Conservation (phyloP, 495 filamentous ascomycete species). For the Hypoxylon perforatum region DNA sequence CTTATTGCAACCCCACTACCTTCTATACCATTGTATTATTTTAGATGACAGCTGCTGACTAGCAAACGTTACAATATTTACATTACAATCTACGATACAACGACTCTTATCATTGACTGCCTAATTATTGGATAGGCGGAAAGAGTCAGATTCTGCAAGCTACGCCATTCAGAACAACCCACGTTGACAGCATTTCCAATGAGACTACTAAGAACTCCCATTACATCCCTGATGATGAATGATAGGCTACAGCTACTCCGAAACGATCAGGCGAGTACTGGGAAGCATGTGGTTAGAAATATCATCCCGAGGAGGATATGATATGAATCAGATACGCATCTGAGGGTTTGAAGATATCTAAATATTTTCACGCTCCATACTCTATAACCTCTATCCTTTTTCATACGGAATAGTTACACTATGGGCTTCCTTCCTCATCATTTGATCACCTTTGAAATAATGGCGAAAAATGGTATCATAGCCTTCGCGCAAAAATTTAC, state of each 20-base stretch:
- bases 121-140: neutral
- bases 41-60: neutral
- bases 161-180: too few relatives aligned
- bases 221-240: conserved; percentile 31
- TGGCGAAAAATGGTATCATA: neutral
- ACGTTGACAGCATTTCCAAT: too few relatives aligned
- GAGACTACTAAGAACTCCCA: conserved; percentile 5
- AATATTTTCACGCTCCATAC: conserved; percentile 16
- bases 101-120: neutral
- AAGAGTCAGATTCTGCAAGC: conserved; percentile 3
- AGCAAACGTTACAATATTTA: neutral
- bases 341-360: conserved; percentile 9
- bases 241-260: neutral
- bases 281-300: conserved; percentile 4
- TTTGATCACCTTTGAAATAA: conserved; percentile 2
- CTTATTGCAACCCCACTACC: conserved; percentile 1
- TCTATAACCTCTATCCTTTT: conserved; percentile 24
- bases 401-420: conserved; percentile 24
- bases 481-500: conserved; percentile 36
- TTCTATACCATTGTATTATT: conserved; percentile 5
- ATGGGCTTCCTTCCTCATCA: conserved; percentile 6
- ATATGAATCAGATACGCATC: conserved; percentile 11
- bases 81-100: neutral
- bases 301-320: neutral
- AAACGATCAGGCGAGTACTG: conserved; percentile 11